phyloP scores from a whole-genome alignment of 768 basidiomycete genomes.

The Termitomyces sp. region DNA sequence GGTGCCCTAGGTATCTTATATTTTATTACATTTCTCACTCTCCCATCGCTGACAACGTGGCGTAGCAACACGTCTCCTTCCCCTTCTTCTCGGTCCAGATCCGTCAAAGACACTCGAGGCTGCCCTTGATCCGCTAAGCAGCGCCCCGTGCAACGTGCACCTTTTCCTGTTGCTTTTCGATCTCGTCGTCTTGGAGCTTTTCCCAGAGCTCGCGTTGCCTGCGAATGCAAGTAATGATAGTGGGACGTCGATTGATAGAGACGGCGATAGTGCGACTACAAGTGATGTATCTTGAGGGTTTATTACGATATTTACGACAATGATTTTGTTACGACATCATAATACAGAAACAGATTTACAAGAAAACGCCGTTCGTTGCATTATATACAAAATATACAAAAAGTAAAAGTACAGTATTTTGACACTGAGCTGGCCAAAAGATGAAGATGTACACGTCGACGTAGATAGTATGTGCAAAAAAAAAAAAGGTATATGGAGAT shows the following conservation, averaged over 20 bases:
- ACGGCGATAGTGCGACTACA: not conserved
- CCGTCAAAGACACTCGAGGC: constrained; percentile 44
- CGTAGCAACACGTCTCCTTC: constrained; percentile 36
- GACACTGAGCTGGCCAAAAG: not conserved
- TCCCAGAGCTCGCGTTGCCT: constrained; percentile 63
- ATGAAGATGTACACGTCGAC: not conserved
- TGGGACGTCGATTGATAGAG: not conserved
- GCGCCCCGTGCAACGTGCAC: constrained; percentile 31
- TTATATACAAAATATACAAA: not conserved
- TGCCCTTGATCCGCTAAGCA: constrained; percentile 59
- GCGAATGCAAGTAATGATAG: not conserved
- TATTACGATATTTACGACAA: not conserved
- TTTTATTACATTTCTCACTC: constrained; percentile 6
- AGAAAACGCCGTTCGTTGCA: not conserved
- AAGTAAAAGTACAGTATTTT: not conserved
- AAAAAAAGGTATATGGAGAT: not conserved
- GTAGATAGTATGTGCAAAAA: not conserved
- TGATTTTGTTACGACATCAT: not conserved
- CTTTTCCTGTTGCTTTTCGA: constrained; percentile 74
- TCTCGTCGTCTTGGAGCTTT: constrained; percentile 60
- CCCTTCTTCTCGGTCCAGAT: constrained; percentile 52
- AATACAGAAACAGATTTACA: too few species aligned
- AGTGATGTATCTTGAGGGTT: not conserved
- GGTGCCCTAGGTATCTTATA: constrained; percentile 34
- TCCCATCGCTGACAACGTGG: not conserved